phyloP scores from a whole-genome alignment of 768 basidiomycete genomes.

The Xanthoconium stramineum region DNA sequence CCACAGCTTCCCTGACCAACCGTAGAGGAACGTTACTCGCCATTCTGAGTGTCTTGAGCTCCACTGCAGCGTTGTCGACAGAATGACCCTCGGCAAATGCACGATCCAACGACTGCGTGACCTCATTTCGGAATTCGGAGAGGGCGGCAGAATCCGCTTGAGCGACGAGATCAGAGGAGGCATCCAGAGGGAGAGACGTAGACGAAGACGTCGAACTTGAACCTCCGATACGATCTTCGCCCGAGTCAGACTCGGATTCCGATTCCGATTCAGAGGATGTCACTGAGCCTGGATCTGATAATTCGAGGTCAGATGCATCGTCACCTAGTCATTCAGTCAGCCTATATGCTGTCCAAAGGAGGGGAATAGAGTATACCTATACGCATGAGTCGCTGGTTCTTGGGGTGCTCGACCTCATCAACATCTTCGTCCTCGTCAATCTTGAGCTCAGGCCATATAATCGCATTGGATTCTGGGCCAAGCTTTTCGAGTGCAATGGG shows the following conservation, averaged over 20 bases:
- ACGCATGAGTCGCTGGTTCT: slow-evolving; percentile 72
- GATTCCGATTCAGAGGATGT: slow-evolving; percentile 50
- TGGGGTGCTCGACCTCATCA: slow-evolving; percentile 58
- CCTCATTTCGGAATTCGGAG: slow-evolving; percentile 73
- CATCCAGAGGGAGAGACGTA: slow-evolving; percentile 41
- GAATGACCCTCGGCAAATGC: slow-evolving; percentile 91
- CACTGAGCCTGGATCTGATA: slow-evolving; percentile 57
- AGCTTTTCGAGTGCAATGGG: slow-evolving; percentile 42
- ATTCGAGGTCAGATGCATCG: slow-evolving; percentile 55
- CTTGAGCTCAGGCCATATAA: slow-evolving; percentile 73
- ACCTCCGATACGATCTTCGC: slow-evolving; percentile 38
- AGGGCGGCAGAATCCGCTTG: slow-evolving; percentile 46
- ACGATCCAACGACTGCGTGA: slow-evolving; percentile 81
- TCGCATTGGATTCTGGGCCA: slow-evolving; percentile 72
- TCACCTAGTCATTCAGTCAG: slow-evolving; percentile 42
- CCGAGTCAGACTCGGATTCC: slow-evolving; percentile 37
- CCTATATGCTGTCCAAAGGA: neutral
- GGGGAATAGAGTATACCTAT: slow-evolving; percentile 46
- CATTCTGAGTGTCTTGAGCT: slow-evolving; percentile 95
- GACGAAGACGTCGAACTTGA: slow-evolving; percentile 43
- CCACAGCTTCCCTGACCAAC: slow-evolving; percentile 85
- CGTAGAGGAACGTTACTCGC: slow-evolving; percentile 88
- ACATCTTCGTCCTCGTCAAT: slow-evolving; percentile 62
- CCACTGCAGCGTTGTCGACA: slow-evolving; percentile 89
- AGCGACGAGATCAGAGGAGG: slow-evolving; percentile 37